Evolutionary conservation across 2,329 filamentous ascomycete species (phyloP), one percentile per base, ranked within the genome.

Genomic region (Penicillium decumbens): DNA sequence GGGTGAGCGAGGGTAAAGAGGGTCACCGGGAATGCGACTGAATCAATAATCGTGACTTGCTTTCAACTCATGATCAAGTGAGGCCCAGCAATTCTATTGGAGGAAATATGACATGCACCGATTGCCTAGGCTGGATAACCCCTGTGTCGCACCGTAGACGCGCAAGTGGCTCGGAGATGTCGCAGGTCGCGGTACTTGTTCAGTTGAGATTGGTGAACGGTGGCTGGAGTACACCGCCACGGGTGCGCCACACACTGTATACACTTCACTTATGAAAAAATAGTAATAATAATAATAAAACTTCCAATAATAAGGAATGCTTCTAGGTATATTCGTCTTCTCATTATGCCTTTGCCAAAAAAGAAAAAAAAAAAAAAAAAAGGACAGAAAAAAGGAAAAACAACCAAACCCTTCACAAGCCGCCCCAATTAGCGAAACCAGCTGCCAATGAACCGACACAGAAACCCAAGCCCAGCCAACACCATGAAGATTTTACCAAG

Each of bases 401-500:
- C 20, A 23, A 18, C 27, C 20, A 13, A 2, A 27, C 20, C 25
- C 6, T 40, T 24, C 30, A 13, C 20, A 5, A 24, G n/a, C 40
- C 46, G 23, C 3, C 28, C 29, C 47, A 49, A 40, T 49, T 41
- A 48, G 4, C 40, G 39, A 13, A 50, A 10, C 43, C 55, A 58
- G n/a, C 56, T 51, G 27, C 55, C 58, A 49, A 65, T 29, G 38
- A 64, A 42, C 47, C 58, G 63, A 51, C 65, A 68, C 25, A 73
- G 44, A 32, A 70, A 55, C 27, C 58, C 70, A 33, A 68, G 50
- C n/a, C 65, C 57, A 10, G 63, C 53, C 43, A 75, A 44, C 6
- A 75, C 69, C 49, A 66, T 65, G 53, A 75, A 75, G 47, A 76
- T 72, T 55, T 72, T 65, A 8, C 66, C 66, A 47, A 75, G 57